Evolutionary conservation across 345 rosid genomes (phyloP).

Genomic region (Turritis glabra): DNA sequence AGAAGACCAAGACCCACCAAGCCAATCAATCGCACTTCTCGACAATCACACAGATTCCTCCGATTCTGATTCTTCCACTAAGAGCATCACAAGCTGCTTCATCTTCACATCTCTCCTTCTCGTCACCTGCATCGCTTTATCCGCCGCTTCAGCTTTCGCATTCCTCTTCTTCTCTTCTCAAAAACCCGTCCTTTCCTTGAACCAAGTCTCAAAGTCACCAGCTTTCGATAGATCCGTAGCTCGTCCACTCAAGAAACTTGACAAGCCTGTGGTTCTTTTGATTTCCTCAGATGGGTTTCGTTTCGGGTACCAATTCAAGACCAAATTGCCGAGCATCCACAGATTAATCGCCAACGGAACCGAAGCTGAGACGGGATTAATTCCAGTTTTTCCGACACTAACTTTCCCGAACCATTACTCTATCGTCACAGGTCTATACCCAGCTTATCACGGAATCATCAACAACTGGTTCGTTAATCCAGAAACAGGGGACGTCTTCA

Average conservation of each 20-base stretch:
- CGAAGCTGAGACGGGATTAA: slow-evolving; percentile 81
- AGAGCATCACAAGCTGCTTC: slow-evolving; percentile 41
- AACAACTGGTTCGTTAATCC: slow-evolving; percentile 77
- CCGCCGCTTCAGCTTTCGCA: slow-evolving; percentile 75
- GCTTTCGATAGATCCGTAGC: slow-evolving; percentile 35
- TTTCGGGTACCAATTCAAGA: slow-evolving; percentile 91
- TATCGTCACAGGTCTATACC: slow-evolving; percentile 91
- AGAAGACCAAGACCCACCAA: slow-evolving; percentile 50
- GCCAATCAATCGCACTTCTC: slow-evolving; percentile 63
- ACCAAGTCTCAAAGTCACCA: slow-evolving; percentile 28
- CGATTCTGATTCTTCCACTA: slow-evolving; percentile 22
- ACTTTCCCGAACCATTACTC: slow-evolving; percentile 97
- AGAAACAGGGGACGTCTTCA: slow-evolving; percentile 52
- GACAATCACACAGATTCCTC: slow-evolving; percentile 48
- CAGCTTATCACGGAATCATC: slow-evolving; percentile 81
- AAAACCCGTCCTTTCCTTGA: slow-evolving; percentile 15
- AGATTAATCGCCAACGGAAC: slow-evolving; percentile 81
- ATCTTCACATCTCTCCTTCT: slow-evolving; percentile 56
- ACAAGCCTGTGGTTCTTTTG: slow-evolving; percentile 67
- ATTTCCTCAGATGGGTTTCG: slow-evolving; percentile 94
- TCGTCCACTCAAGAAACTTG: slow-evolving; percentile 66
- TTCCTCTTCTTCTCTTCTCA: slow-evolving; percentile 58
- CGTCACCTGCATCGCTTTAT: slow-evolving; percentile 60
- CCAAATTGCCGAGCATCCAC: slow-evolving; percentile 65
- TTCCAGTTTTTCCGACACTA: slow-evolving; percentile 84